phyloP scores from a whole-genome alignment of 768 basidiomycete species.

The Lyophyllum atratum region DNA sequence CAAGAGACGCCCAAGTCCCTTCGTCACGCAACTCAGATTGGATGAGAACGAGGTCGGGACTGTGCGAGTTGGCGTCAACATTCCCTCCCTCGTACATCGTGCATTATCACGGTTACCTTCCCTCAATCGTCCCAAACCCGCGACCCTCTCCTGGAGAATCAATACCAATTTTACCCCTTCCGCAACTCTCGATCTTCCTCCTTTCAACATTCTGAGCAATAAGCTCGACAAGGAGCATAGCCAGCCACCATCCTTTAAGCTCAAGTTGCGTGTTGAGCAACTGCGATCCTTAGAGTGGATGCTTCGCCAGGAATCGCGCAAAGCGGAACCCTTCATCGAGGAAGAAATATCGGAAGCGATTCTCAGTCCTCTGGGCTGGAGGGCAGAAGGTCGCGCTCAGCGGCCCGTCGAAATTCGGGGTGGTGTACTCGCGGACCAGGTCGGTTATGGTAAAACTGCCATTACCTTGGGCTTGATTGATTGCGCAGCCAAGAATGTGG shows the following conservation, averaged over 20 bases:
- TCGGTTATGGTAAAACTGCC: slow-evolving; percentile 97
- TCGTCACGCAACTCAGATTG: slow-evolving; percentile 81
- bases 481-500: slow-evolving; percentile 57
- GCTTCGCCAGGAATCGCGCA: slow-evolving; percentile 71
- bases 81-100: slow-evolving; percentile 84
- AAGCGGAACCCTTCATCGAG: slow-evolving; percentile 78
- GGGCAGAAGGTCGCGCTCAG: slow-evolving; percentile 90
- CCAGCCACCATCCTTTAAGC: slow-evolving; percentile 81
- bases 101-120: slow-evolving; percentile 79
- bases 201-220: slow-evolving; percentile 78
- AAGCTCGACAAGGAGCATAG: slow-evolving; percentile 64
- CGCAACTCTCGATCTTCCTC: slow-evolving; percentile 57
- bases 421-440: slow-evolving; percentile 93
- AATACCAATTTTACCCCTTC: slow-evolving; percentile 75
- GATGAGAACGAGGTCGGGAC: slow-evolving; percentile 62
- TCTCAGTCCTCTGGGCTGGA: slow-evolving; percentile 85
- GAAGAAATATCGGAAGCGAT: slow-evolving; percentile 94
- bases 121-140: slow-evolving; percentile 45
- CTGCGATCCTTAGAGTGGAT: slow-evolving; percentile 92
- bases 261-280: slow-evolving; percentile 80
- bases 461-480: slow-evolving; percentile 91
- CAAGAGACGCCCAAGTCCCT: slow-evolving; percentile 83
- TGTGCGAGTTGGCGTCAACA: slow-evolving; percentile 86
- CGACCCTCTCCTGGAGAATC: slow-evolving; percentile 75
- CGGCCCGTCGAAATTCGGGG: slow-evolving; percentile 76